Evolutionary conservation across 305 asterid genomes (phyloP).

Genomic region (Andrographis paniculata): DNA sequence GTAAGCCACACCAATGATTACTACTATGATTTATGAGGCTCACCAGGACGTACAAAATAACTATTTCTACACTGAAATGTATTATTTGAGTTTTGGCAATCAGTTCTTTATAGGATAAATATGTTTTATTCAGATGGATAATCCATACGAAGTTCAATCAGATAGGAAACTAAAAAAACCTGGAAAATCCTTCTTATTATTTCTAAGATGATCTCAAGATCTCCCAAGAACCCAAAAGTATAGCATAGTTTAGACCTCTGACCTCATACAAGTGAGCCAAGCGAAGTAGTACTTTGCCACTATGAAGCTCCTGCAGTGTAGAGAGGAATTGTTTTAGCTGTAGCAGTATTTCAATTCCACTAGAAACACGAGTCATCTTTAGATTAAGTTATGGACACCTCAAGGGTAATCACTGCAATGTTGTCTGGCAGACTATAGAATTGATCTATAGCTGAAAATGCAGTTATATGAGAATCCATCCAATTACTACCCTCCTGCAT

Average conservation of each 20-base stretch:
- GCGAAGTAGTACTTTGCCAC: slow-evolving; percentile 65
- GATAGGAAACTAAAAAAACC: no score
- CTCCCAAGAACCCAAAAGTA: neutral
- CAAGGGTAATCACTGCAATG: slow-evolving; percentile 70
- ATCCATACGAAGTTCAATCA: no score
- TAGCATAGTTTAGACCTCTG: slow-evolving; percentile 9
- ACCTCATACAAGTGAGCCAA: slow-evolving; percentile 97
- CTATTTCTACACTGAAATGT: no score
- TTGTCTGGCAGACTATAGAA: slow-evolving; percentile 81
- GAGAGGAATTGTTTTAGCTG: slow-evolving; percentile 3
- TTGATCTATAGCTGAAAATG: slow-evolving; percentile 67
- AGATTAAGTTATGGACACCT: slow-evolving; percentile 34
- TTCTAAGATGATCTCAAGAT: neutral
- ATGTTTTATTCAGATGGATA: no score
- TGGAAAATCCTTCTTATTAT: no score
- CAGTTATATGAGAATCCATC: slow-evolving; percentile 46
- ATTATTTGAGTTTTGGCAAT: no score
- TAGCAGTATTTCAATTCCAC: neutral
- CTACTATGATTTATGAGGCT: no score
- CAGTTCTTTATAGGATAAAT: no score
- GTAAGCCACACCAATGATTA: no score
- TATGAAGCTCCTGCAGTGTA: slow-evolving; percentile 62
- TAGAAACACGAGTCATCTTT: slow-evolving; percentile 4
- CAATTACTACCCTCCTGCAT: slow-evolving; percentile 43
- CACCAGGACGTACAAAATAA: no score